Base-by-base conservation (phyloP, 352 stramenopile genomes). In the Pythium graminicola region DNA sequence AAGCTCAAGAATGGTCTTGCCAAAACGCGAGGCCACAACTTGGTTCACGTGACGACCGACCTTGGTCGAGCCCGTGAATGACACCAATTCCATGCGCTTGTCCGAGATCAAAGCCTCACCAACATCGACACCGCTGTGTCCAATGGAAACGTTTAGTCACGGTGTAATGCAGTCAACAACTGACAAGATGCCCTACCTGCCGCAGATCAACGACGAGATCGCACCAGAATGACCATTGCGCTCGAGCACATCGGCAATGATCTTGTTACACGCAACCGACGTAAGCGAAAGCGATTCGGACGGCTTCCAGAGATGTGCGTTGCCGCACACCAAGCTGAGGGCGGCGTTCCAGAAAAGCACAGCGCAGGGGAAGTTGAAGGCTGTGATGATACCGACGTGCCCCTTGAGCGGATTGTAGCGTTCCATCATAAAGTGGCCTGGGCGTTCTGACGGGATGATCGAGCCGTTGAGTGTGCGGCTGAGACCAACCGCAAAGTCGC, bases 351-450 rank as follows among this genome's bases (percentile, higher is more conserved):
- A 97, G 67, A 91, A 91, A 26, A 91, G 62, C 62, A 91, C 81
- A 20, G 88, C 88, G 50, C 83, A 90, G 13, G 89, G 89, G 57
- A 97, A 97, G 79, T 97, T 97, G 69, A 97, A 97, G 17, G 90
- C 89, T 47, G 87, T 95, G 67, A 97, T 83, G 64, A 97, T 96
- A 49, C 86, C 90, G 23, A 97, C 83, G 54, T 94, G 85, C 56
- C 90, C 90, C 69, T 95, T 90, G 27, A 97, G 69, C 28, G 89
- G 89, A 65, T 97, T 96, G 71, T 93, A 97, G 11, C 77, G 76
- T 62, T 97, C 89, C 83, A 97, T 96, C 83, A 97, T 95, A 33
- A 93, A 91, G 72, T 97, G 89, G 1, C 86, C 86, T 1, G 81
- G 81, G 20, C 89, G 82, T 58, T 97, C 89, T 2, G 83, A 96